Evolutionary conservation across 176 grass and related monocot genomes (phyloP).

Genomic region (Saccharum officinarum): DNA sequence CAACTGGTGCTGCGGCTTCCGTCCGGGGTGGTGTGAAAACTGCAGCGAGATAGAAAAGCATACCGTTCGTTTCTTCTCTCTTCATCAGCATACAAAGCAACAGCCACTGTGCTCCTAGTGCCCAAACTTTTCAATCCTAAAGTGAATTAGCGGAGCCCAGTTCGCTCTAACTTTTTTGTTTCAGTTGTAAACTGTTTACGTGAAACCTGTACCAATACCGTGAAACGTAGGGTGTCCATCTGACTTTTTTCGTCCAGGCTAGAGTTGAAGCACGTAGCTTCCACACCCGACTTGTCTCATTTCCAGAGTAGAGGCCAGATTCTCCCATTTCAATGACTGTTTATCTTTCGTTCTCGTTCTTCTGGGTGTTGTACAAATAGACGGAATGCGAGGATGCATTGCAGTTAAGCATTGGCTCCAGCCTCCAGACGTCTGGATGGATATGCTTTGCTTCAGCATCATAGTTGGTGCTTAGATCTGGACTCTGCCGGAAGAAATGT

Average conservation of each 20-base stretch:
- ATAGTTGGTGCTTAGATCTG: neutral
- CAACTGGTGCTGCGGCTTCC: slow-evolving; percentile 93
- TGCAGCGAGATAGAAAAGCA: slow-evolving; percentile 16
- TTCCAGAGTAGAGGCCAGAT: neutral
- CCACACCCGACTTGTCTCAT: neutral
- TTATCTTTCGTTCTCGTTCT: neutral
- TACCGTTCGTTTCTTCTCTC: neutral
- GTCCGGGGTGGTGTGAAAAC: slow-evolving; percentile 76
- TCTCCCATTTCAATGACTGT: neutral
- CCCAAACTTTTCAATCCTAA: slow-evolving; percentile 19
- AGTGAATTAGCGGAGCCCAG: slow-evolving; percentile 24
- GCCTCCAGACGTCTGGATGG: neutral
- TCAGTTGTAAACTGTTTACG: slow-evolving; percentile 16
- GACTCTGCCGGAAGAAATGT: neutral
- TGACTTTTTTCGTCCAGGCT: slow-evolving; percentile 18
- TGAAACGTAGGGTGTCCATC: slow-evolving; percentile 24
- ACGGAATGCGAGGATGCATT: neutral
- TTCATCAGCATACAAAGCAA: neutral
- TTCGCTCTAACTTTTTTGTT: slow-evolving; percentile 21
- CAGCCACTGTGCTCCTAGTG: neutral
- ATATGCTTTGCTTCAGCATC: neutral
- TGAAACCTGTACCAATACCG: slow-evolving; percentile 28
- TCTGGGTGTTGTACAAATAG: neutral
- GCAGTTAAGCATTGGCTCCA: neutral
- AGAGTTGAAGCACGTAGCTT: neutral